These are phyloP conservation scores for Skeletonema menzelii DNA, from an alignment of 108 stramenopile species.

Conservation along the genomic window DNA sequence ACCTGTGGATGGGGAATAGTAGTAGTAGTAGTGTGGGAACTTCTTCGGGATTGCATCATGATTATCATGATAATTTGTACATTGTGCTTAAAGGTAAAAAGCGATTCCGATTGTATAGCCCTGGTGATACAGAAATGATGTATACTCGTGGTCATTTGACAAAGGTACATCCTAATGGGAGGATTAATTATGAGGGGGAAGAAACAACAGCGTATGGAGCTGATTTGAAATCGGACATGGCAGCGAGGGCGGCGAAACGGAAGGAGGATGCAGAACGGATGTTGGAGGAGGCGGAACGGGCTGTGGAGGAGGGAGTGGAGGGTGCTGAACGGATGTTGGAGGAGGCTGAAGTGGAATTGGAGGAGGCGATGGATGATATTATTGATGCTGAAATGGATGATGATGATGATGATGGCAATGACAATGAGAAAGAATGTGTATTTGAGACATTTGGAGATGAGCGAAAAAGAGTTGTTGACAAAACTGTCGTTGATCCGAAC, in stretches of 20 bases:
- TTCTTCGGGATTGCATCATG: constrained; percentile 95
- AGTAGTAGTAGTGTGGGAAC: background rate
- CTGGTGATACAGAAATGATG: constrained; percentile 62
- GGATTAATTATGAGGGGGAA: constrained; percentile 77
- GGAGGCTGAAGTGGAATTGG: constrained; percentile 62
- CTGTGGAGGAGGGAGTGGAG: constrained; percentile 37
- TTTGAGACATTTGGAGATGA: constrained; percentile 46
- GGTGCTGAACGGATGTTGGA: constrained; percentile 60
- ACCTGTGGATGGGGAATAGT: constrained; percentile 91
- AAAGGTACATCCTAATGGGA: constrained; percentile 87
- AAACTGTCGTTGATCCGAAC: constrained; percentile 48
- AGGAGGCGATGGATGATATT: constrained; percentile 70
- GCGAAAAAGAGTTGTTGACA: constrained; percentile 23
- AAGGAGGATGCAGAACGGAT: constrained; percentile 54
- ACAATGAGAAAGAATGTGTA: constrained; percentile 19
- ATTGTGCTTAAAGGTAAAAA: constrained; percentile 84
- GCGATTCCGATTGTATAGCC: constrained; percentile 80
- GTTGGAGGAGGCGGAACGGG: constrained; percentile 35
- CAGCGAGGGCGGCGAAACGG: constrained; percentile 38
- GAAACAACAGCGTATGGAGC: constrained; percentile 45
- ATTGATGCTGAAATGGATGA: constrained; percentile 67
- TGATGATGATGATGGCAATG: constrained; percentile 36
- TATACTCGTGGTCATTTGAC: constrained; percentile 71
- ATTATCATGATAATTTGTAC: constrained; percentile 99
- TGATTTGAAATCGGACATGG: constrained; percentile 41